These are phyloP conservation scores for Pyrrhoderma lamaoense DNA, from an alignment of 1,284 basidiomycete genomes.

Conservation along the genomic window DNA sequence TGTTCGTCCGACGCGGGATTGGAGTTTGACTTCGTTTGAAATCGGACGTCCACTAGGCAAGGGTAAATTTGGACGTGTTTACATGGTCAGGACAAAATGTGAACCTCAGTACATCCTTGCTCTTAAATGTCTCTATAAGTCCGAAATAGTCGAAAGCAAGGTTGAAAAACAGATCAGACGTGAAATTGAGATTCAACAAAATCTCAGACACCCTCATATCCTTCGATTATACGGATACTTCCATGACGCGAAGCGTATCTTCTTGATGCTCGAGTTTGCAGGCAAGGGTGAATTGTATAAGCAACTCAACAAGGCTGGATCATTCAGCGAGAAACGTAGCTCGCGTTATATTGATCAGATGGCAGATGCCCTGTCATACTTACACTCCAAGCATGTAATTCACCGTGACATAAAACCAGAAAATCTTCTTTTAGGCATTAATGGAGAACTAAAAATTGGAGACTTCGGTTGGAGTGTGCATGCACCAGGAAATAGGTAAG, in stretches of 20 bases:
- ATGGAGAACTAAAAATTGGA: slow-evolving; percentile 96
- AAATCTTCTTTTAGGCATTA: slow-evolving; percentile 90
- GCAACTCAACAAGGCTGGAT: slow-evolving; percentile 79
- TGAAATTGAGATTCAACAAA: slow-evolving; percentile 98
- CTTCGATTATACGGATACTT: slow-evolving; percentile 66
- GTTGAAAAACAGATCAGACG: slow-evolving; percentile 93
- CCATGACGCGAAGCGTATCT: slow-evolving; percentile 60
- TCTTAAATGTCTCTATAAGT: slow-evolving; percentile 96
- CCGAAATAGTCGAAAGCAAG: slow-evolving; percentile 82
- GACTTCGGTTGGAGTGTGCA: slow-evolving; percentile 99
- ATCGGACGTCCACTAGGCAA: slow-evolving; percentile 96
- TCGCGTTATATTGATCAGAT: slow-evolving; percentile 95
- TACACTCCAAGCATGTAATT: slow-evolving; percentile 96
- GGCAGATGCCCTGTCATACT: slow-evolving; percentile 91
- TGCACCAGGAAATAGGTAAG: slow-evolving; percentile 76
- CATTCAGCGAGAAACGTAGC: slow-evolving; percentile 83
- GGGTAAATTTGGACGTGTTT: slow-evolving; percentile 98
- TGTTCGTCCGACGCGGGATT: slow-evolving; percentile 67
- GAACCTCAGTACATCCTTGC: slow-evolving; percentile 91
- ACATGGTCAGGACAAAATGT: slow-evolving; percentile 92
- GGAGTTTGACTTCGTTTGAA: slow-evolving; percentile 83
- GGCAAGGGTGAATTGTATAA: slow-evolving; percentile 80
- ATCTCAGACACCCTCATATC: slow-evolving; percentile 93
- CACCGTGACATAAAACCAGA: slow-evolving; percentile 99
- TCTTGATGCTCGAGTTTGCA: slow-evolving; percentile 62